Percentiles rank a stretch among this genome's conserved stretches.
Conservation (phyloP, 305 asterid genomes). For the Fraxinus velutina region DNA sequence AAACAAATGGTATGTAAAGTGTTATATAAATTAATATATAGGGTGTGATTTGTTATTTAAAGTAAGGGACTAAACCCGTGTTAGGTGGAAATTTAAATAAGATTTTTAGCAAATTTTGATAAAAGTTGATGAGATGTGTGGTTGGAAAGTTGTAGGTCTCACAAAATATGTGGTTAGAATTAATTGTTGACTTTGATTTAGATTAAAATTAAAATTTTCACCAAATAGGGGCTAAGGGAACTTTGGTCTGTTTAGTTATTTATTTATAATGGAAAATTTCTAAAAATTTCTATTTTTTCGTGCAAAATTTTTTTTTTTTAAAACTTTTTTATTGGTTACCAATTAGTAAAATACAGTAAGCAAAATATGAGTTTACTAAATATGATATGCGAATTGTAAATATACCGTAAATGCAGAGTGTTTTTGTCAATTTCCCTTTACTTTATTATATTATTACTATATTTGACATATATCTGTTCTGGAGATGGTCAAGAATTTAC, state of each 20-base stretch:
- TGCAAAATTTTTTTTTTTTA: neutral
- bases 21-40: neutral
- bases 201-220: neutral
- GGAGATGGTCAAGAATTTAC: conserved; percentile 17
- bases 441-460: conserved; percentile 2
- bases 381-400: neutral
- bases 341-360: neutral
- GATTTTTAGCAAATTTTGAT: neutral
- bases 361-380: neutral
- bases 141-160: neutral
- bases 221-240: neutral
- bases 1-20: neutral
- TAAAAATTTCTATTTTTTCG: neutral
- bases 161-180: neutral
- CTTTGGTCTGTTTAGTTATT: neutral
- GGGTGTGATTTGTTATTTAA: neutral
- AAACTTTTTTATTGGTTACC: neutral
- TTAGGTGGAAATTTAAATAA: neutral
- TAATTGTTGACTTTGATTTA: neutral
- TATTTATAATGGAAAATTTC: neutral
- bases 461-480: conserved; percentile 1
- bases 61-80: neutral
- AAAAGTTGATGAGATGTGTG: neutral
- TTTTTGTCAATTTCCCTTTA: neutral
- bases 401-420: neutral